Evolutionary conservation across 2,329 filamentous ascomycete genomes (phyloP).

Genomic region (Fusarium sp.): DNA sequence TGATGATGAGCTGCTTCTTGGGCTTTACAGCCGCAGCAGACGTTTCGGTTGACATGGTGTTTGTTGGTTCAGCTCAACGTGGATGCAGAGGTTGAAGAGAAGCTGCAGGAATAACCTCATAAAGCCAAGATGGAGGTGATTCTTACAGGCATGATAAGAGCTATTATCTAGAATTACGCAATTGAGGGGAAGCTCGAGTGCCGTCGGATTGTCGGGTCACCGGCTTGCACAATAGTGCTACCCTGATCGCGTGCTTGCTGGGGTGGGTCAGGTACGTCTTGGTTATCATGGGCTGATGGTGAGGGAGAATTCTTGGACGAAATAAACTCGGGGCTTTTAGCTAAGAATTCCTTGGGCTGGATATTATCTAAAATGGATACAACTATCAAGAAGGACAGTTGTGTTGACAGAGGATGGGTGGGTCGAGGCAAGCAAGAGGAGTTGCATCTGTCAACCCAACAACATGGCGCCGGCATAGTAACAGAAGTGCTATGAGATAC

Average conservation of each 20-base stretch:
- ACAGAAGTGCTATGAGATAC: background rate
- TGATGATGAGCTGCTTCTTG: constrained; percentile 56
- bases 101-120: background rate
- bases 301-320: background rate
- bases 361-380: too few relatives aligned
- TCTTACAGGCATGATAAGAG: background rate
- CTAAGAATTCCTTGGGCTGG: too few relatives aligned
- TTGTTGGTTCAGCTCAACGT: background rate
- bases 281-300: background rate
- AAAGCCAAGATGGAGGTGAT: background rate
- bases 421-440: background rate
- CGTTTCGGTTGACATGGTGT: background rate
- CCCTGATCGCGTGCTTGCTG: constrained; percentile 2
- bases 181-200: constrained; percentile 6
- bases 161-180: background rate
- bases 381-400: too few relatives aligned
- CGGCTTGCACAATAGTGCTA: background rate
- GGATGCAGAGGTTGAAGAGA: background rate
- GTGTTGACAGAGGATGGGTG: background rate
- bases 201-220: constrained; percentile 2
- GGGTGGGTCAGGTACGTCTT: background rate
- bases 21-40: constrained; percentile 22
- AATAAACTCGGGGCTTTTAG: background rate
- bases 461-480: background rate
- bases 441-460: background rate